phyloP scores from a whole-genome alignment of 352 stramenopile genomes.

The Globisporangium orthogonon region DNA sequence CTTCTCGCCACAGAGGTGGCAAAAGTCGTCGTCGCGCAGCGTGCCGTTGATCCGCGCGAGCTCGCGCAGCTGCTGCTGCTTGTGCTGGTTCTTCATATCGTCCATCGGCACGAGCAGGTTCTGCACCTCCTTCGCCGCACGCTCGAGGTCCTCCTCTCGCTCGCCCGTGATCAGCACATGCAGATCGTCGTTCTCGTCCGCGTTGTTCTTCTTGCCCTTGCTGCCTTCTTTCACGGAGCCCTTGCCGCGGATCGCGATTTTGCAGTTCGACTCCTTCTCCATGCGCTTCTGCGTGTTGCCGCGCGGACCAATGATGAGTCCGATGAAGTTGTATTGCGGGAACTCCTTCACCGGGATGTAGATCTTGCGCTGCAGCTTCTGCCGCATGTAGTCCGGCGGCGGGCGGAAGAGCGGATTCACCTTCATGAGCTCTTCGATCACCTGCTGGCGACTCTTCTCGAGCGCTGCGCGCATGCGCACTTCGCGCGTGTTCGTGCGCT shows the following conservation, averaged over 20 bases:
- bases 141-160: slow-evolving; percentile 81
- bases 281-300: slow-evolving; percentile 99
- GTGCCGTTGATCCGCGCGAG: slow-evolving; percentile 99
- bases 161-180: slow-evolving; percentile 94
- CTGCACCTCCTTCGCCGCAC: slow-evolving; percentile 85
- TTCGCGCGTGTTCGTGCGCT: slow-evolving; percentile 95
- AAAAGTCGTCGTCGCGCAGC: slow-evolving; percentile 96
- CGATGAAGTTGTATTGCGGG: slow-evolving; percentile 99
- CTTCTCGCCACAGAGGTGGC: slow-evolving; percentile 97
- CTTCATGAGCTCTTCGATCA: slow-evolving; percentile 95
- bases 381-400: slow-evolving; percentile 84
- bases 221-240: slow-evolving; percentile 97
- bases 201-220: slow-evolving; percentile 88
- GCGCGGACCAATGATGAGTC: slow-evolving; percentile 97
- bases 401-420: slow-evolving; percentile 90
- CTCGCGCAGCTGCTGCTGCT: slow-evolving; percentile 97
- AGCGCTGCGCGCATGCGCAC: slow-evolving; percentile 91
- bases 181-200: slow-evolving; percentile 95
- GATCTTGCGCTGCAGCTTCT: slow-evolving; percentile 94
- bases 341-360: slow-evolving; percentile 97
- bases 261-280: slow-evolving; percentile 97
- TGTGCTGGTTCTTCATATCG: slow-evolving; percentile 93
- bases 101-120: slow-evolving; percentile 90
- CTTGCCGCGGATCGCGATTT: slow-evolving; percentile 97
- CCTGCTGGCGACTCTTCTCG: slow-evolving; percentile 85